Evolutionary conservation across 257 asterid genomes (phyloP), one percentile per base, ranked within the genome.

Genomic region (Ilex asprella): DNA sequence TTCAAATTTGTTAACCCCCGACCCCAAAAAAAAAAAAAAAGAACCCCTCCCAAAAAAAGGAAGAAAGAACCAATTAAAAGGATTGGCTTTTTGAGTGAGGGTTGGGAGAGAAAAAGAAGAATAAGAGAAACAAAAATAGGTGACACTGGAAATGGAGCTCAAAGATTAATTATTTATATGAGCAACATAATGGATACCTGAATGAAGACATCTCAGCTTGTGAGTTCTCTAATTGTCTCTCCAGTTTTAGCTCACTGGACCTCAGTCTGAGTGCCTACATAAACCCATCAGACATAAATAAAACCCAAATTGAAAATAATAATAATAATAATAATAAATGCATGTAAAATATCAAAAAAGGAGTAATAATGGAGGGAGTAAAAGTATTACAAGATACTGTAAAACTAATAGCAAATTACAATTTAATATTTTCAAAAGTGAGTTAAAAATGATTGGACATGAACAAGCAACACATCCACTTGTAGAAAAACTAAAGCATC

Each of bases 191-290:
- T 7, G 30, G 73, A 65, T 80, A 93, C 99, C 84, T 85, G 78
- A 74, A 73, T 59, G 86, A 81, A 82, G 94, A 79, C 69, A 89
- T 64, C 78, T 87, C 94, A 49, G 85, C 79, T 67, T 78, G 83
- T 58, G 88, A 57, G 63, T 79, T 79, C 80, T 89, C 97, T 81
- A 89, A 74, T 58, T 81, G 88, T 79, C 95, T 85, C 86, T 84
- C 92, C 80, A 89, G 73, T 75, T 89, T 93, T 58, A 93, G 85
- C 84, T 93, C 99, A 73, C 79, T 89, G 67, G 99, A 93, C 80
- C 97, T 87, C 93, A 93, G 72, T 52, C 96, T 85, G 68, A 93
- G 82, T 65, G 96, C 94, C 99, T 93, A 73, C 59, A 76, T 14
- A 68, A 46, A 62, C 47, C 14, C 30, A 53, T 46, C 58, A 44